Evolutionary conservation across 352 stramenopile species (phyloP).

Genomic region (Phytophthora aleatoria): DNA sequence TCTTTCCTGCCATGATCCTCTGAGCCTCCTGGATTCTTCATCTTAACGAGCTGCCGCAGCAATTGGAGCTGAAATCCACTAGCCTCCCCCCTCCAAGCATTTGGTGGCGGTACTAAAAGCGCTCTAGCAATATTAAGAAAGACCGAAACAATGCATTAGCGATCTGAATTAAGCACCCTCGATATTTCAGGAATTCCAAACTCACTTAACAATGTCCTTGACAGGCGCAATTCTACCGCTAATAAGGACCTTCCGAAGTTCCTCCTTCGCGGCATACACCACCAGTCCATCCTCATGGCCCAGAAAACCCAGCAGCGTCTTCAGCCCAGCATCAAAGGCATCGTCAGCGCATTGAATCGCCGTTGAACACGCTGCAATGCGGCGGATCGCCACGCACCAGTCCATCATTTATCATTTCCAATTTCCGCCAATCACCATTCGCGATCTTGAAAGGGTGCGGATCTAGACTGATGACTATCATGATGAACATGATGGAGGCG

Average conservation of each 20-base stretch:
- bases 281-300: conserved; percentile 45
- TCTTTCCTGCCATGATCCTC: conserved; percentile 5
- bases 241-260: conserved; percentile 27
- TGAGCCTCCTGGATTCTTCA: conserved; percentile 1
- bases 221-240: conserved; percentile 2
- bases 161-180: background rate
- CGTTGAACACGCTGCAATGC: conserved; percentile 9
- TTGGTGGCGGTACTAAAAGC: conserved; percentile 3
- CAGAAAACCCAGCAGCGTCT: conserved; percentile 28
- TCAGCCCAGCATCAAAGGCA: conserved; percentile 1
- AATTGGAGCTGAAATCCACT: conserved; percentile 58
- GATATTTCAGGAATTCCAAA: background rate
- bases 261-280: conserved; percentile 48
- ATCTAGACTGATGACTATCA: conserved; percentile 13
- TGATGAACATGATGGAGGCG: conserved; percentile 37
- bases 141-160: conserved; percentile 7
- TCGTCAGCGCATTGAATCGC: conserved; percentile 10
- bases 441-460: conserved; percentile 40
- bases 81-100: conserved; percentile 10
- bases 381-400: conserved; percentile 7
- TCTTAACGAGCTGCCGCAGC: conserved; percentile 47
- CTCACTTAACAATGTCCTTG: conserved; percentile 31
- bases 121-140: conserved; percentile 14
- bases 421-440: conserved; percentile 21
- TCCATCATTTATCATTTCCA: background rate